phyloP scores from a whole-genome alignment of 2,329 filamentous ascomycete species.

The Gnomoniopsis smithogilvyi region DNA sequence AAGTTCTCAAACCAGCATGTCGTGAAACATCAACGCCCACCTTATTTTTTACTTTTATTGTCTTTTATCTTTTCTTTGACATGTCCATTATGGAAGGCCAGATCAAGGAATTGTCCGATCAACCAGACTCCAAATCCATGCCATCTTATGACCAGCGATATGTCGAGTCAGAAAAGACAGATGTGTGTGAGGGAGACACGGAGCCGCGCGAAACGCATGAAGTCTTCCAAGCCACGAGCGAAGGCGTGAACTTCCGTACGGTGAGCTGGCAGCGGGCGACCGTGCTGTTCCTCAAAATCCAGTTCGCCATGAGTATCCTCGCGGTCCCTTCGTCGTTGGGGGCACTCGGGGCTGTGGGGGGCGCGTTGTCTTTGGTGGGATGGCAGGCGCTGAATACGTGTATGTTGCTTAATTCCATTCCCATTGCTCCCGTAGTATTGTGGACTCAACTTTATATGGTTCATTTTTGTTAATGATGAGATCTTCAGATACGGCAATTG shows the following conservation, averaged over 20 bases:
- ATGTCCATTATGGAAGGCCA: background rate
- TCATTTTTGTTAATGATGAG: background rate
- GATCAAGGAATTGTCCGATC: background rate
- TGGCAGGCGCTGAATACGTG: background rate
- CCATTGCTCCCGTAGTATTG: background rate
- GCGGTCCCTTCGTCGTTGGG: slow-evolving; percentile 19
- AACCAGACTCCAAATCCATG: background rate
- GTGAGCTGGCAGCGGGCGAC: slow-evolving; percentile 37
- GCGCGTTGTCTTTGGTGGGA: slow-evolving; percentile 35
- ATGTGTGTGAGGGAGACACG: background rate
- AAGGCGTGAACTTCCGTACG: slow-evolving; percentile 28
- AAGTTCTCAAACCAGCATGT: too few species aligned
- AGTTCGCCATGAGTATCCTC: slow-evolving; percentile 27
- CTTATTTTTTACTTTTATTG: too few species aligned
- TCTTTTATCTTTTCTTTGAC: too few species aligned
- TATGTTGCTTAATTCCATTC: background rate
- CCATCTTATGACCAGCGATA: background rate
- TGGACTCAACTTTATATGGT: background rate
- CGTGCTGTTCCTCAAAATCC: slow-evolving; percentile 36
- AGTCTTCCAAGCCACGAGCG: slow-evolving; percentile 25
- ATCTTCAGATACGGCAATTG: background rate
- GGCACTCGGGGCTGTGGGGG: slow-evolving; percentile 24
- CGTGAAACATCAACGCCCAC: too few species aligned
- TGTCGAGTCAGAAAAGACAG: background rate
- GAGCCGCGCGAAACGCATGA: slow-evolving; percentile 9